phyloP scores from a whole-genome alignment of 1,284 basidiomycete genomes.

The Vanrija humicola region DNA sequence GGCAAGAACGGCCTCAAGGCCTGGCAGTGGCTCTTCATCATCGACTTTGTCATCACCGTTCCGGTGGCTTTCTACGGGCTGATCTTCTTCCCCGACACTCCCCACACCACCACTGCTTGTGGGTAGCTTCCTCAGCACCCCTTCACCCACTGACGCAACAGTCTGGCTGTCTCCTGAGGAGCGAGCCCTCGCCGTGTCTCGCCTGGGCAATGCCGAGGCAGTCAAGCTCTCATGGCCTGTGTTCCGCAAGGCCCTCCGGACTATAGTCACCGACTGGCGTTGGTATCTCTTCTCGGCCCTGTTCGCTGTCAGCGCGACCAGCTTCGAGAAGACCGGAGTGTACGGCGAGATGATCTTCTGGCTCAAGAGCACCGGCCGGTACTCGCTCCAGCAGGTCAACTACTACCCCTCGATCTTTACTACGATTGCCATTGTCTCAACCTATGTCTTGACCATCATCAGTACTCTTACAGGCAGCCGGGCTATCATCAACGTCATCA shows the following conservation, averaged over 20 bases:
- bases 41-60: conserved; percentile 45
- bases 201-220: conserved; percentile 17
- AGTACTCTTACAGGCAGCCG: conserved; percentile 26
- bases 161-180: conserved; percentile 32
- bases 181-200: conserved; percentile 19
- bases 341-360: conserved; percentile 31
- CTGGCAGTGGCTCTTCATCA: conserved; percentile 56
- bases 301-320: conserved; percentile 25
- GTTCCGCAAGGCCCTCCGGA: conserved; percentile 18
- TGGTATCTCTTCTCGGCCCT: conserved; percentile 32
- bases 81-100: conserved; percentile 35
- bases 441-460: conserved; percentile 24
- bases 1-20: conserved; percentile 52
- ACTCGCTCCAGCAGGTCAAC: conserved; percentile 20
- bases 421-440: conserved; percentile 30
- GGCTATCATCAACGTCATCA: conserved; percentile 37
- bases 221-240: conserved; percentile 17
- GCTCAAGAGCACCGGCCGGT: conserved; percentile 18
- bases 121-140: not conserved
- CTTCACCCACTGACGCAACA: not conserved
- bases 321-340: conserved; percentile 30
- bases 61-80: conserved; percentile 38
- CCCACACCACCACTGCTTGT: conserved; percentile 31
- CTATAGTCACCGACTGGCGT: conserved; percentile 21
- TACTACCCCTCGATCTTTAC: conserved; percentile 36